phyloP scores from a whole-genome alignment of 176 grass and related monocot species.

The Triticum urartu region DNA sequence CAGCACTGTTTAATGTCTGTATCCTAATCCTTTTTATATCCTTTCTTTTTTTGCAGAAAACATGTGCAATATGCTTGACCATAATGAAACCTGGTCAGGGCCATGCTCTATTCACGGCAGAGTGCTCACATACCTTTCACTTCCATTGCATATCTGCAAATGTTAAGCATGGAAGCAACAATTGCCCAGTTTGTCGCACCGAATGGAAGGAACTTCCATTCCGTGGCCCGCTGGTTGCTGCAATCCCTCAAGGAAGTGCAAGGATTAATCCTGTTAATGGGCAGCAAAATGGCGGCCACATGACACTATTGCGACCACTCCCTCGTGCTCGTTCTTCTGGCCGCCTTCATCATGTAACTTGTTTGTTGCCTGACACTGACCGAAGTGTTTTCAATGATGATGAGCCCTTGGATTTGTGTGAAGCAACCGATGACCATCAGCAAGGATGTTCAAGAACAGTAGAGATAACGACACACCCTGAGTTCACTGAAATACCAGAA shows the following conservation, averaged over 20 bases:
- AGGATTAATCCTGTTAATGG: conserved; percentile 55
- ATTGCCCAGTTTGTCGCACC: conserved; percentile 63
- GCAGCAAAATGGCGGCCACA: conserved; percentile 53
- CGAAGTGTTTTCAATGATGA: conserved; percentile 69
- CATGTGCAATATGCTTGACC: conserved; percentile 78
- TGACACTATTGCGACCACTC: conserved; percentile 57
- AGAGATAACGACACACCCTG: conserved; percentile 77
- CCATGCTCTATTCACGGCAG: conserved; percentile 83
- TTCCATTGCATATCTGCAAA: conserved; percentile 88
- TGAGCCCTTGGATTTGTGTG: conserved; percentile 59
- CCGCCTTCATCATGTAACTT: conserved; percentile 47
- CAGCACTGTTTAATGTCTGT: background rate
- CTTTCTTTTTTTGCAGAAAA: conserved; percentile 51
- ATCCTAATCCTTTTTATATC: background rate
- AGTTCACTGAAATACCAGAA: conserved; percentile 71
- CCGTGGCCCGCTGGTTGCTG: conserved; percentile 36
- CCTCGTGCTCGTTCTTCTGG: conserved; percentile 61
- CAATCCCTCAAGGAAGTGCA: conserved; percentile 41
- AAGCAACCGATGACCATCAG: conserved; percentile 24
- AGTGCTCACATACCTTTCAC: conserved; percentile 83
- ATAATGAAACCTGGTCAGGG: conserved; percentile 83
- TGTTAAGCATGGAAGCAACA: conserved; percentile 77
- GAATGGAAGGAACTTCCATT: conserved; percentile 91
- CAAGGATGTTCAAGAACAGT: conserved; percentile 54
- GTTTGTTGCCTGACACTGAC: conserved; percentile 60